A percentile compares a stretch with the other conserved stretches of the same genome.
These are phyloP conservation scores for Globisporangium acanthophoron DNA, from an alignment of 352 stramenopile species.

Conservation along the genomic window DNA sequence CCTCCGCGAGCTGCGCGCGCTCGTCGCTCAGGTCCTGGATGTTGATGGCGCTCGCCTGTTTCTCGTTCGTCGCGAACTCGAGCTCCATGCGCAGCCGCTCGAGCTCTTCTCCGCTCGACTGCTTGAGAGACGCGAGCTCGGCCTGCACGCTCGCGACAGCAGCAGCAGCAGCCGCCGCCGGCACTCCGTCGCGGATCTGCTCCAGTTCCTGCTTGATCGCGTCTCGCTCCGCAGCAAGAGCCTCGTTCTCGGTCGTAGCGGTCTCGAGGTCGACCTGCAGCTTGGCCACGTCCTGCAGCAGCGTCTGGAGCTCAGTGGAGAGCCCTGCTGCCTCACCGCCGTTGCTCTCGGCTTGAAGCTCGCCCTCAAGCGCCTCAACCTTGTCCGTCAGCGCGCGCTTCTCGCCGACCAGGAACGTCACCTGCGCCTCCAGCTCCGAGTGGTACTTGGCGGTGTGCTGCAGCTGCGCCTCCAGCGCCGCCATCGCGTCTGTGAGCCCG, in stretches of 20 bases:
- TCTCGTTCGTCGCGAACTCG: slow-evolving; percentile 26
- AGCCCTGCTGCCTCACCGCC: slow-evolving; percentile 6
- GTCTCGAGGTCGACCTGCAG: slow-evolving; percentile 30
- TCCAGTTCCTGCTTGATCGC: background rate
- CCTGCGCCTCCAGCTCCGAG: slow-evolving; percentile 17
- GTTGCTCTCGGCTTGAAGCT: slow-evolving; percentile 8
- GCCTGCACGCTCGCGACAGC: slow-evolving; percentile 13
- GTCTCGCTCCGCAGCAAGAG: background rate
- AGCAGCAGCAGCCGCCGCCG: too few relatives aligned
- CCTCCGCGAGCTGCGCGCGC: slow-evolving; percentile 14
- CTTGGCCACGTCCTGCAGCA: slow-evolving; percentile 33
- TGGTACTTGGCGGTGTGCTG: slow-evolving; percentile 20
- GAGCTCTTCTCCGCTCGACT: slow-evolving; percentile 14
- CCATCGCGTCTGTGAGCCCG: slow-evolving; percentile 25
- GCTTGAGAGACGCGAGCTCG: slow-evolving; percentile 19
- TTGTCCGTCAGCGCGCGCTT: slow-evolving; percentile 24
- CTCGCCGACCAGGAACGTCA: slow-evolving; percentile 28
- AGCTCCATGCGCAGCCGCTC: slow-evolving; percentile 23
- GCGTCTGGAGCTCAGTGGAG: slow-evolving; percentile 21
- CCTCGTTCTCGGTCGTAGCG: background rate
- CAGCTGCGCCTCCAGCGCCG: slow-evolving; percentile 28
- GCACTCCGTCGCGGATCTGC: background rate
- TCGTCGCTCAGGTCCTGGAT: slow-evolving; percentile 30
- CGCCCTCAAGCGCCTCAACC: slow-evolving; percentile 16
- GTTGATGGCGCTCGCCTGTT: slow-evolving; percentile 26